These are phyloP conservation scores for Atalantia buxifolia DNA, from an alignment of 345 rosid genomes.

Conservation along the genomic window DNA sequence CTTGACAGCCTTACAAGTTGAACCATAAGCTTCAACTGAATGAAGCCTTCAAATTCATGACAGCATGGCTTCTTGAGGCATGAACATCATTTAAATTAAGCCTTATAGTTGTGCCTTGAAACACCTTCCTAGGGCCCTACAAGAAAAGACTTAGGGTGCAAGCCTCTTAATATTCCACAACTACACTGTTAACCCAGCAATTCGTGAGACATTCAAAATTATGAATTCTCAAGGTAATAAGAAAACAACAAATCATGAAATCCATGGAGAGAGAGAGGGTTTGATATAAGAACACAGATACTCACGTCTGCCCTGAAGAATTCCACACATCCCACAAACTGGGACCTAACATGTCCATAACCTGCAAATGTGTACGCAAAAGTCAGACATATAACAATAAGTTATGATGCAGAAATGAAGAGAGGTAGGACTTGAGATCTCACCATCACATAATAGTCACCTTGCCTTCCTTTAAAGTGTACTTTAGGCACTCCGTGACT, in stretches of 20 bases:
- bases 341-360: constrained; percentile 98
- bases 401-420: constrained; percentile 11
- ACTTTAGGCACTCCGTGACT: constrained; percentile 95
- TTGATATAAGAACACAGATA: constrained; percentile 18
- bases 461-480: constrained; percentile 91
- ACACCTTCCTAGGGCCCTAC: neutral
- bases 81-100: neutral
- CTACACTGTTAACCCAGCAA: neutral
- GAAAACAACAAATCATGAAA: constrained; percentile 13
- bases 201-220: neutral
- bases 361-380: constrained; percentile 38
- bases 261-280: neutral
- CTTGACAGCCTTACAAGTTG: constrained; percentile 1
- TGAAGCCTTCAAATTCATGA: neutral
- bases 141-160: constrained; percentile 2
- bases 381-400: constrained; percentile 20
- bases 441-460: constrained; percentile 98
- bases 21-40: constrained; percentile 2
- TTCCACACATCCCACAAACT: constrained; percentile 99
- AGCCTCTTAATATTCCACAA: constrained; percentile 2
- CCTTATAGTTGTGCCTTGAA: constrained; percentile 2
- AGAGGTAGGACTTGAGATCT: constrained; percentile 2
- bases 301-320: constrained; percentile 89
- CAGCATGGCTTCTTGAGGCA: neutral
- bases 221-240: constrained; percentile 5